Evolutionary conservation across 768 basidiomycete species (phyloP), one percentile per base, ranked within the genome.

Genomic region (Trametes cinnabarina): DNA sequence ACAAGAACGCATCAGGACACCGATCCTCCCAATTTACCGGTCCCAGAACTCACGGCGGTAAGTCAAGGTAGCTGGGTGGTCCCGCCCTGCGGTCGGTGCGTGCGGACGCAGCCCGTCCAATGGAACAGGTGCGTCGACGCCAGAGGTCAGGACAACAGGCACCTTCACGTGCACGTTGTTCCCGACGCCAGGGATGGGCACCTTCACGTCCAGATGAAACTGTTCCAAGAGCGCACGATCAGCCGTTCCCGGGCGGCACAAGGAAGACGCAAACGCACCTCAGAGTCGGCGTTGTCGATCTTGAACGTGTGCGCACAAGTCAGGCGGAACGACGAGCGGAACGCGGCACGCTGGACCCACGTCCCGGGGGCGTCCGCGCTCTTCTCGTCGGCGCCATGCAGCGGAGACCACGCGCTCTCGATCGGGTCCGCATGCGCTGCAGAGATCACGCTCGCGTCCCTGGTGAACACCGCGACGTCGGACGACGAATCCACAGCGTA

Each of bases 301-400:
- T 19, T 4, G 35, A 66, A 61, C 14, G 65, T 39, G 10, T 62
- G 65, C 10, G 61, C 40, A 28, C 55, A 60, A 14, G 47, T 34
- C 23, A 64, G 50, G 30, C 20, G 19, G 37, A 66, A 50, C 1
- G 28, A 30, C 54, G 57, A 60, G 3, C 35, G n/a, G 46, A 66
- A 59, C 14, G 55, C 25, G 17, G 41, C 49, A 15, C 47, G 50
- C 51, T 66, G 65, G 14, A 54, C 54, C 65, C 65, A 64, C 19
- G 14, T 5, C 2, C 65, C 65, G 20, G 47, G 47, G 32, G 34
- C 40, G 14, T 40, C 37, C 3, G 55, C 51, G 7, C 25, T 35
- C 15, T 28, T 20, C 22, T 41, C 19, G 4, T 22, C 26, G 1
- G n/a, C 8, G 20, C 20, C 22, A 5, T 53, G 41, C 11, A 34